Percentiles rank a stretch among this genome's conserved stretches.
Evolutionary conservation across 2,329 filamentous ascomycete genomes (phyloP).

Genomic region (Trichoderma brevicompactum): DNA sequence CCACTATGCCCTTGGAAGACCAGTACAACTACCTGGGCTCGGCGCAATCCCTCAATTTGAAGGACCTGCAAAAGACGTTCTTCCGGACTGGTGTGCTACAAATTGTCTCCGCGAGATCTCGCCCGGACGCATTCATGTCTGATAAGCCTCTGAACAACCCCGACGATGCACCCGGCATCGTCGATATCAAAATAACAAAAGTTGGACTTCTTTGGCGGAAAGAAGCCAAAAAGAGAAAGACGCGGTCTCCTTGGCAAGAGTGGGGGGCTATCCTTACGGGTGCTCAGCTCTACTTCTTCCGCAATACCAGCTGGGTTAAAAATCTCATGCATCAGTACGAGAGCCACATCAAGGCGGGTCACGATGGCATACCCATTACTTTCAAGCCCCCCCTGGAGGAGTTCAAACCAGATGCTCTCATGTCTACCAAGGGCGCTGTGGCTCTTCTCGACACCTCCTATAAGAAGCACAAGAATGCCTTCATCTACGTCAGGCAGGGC

Average conservation of each 20-base stretch:
- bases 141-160: slow-evolving; percentile 85
- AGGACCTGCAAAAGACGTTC: slow-evolving; percentile 83
- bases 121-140: slow-evolving; percentile 93
- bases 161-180: slow-evolving; percentile 84
- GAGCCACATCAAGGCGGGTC: slow-evolving; percentile 75
- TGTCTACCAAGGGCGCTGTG: slow-evolving; percentile 92
- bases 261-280: slow-evolving; percentile 97
- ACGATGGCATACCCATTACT: slow-evolving; percentile 75
- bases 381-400: slow-evolving; percentile 89
- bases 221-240: slow-evolving; percentile 89
- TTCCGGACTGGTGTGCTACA: slow-evolving; percentile 90
- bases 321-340: slow-evolving; percentile 88
- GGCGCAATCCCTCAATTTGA: slow-evolving; percentile 73
- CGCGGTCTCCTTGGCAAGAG: slow-evolving; percentile 95
- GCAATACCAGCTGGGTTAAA: slow-evolving; percentile 91
- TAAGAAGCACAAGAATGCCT: slow-evolving; percentile 94
- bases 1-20: slow-evolving; percentile 91
- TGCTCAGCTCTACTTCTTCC: slow-evolving; percentile 97
- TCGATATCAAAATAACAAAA: slow-evolving; percentile 97
- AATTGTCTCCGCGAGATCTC: slow-evolving; percentile 90
- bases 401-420: slow-evolving; percentile 91
- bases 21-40: slow-evolving; percentile 87
- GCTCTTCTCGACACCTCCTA: slow-evolving; percentile 85
- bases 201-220: slow-evolving; percentile 95
- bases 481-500: slow-evolving; percentile 85